Evolutionary conservation across 805 yeast genomes (phyloP), one percentile per base, ranked within the genome.

Genomic region (Ogataea trehaloabstinens): DNA sequence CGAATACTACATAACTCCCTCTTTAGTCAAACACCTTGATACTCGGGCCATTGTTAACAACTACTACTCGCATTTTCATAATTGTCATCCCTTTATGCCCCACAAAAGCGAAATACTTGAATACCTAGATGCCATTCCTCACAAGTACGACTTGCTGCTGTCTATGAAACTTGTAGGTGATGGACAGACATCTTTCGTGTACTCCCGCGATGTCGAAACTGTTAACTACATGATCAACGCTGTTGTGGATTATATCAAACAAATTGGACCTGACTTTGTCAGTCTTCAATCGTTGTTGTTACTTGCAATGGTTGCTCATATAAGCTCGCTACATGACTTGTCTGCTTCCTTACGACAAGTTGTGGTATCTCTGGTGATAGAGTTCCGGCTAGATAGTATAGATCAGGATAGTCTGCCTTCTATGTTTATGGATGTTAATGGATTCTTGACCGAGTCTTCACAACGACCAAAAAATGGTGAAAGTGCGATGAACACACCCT

Each of bases 91-190:
- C 1, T 58, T 74, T 21, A 53, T 74, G 40, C 78, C 80, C 0
- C 64, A 67, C 3, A 38, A 55, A 24, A 47, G 49, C 6, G 63
- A 70, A 20, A 59, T 73, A 5, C 31, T 52, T 10, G 44, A 50
- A 1, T 74, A 61, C 44, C 45, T 74, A 7, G 41, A 48, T 5
- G 36, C 58, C 11, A 51, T 65, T 1, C 67, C 68, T 0, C 44
- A 63, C 28, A 67, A 66, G 19, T 56, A 56, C 25, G 79, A 74
- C 41, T 41, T 73, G n/a, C 29, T 74, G 5, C 55, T 64, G 2
- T 66, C 72, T 1, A 72, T 74, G 77, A 71, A 73, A 42, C 44
- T 74, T 3, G 56, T 74, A 13, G 74, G 71, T 1, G 78, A 72
- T 40, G 80, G 79, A 3, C 74, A 72, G 44, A 50, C 66, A 1